These are phyloP conservation scores for Colletotrichum viniferum DNA, from an alignment of 2,329 filamentous ascomycete genomes.

Conservation along the genomic window DNA sequence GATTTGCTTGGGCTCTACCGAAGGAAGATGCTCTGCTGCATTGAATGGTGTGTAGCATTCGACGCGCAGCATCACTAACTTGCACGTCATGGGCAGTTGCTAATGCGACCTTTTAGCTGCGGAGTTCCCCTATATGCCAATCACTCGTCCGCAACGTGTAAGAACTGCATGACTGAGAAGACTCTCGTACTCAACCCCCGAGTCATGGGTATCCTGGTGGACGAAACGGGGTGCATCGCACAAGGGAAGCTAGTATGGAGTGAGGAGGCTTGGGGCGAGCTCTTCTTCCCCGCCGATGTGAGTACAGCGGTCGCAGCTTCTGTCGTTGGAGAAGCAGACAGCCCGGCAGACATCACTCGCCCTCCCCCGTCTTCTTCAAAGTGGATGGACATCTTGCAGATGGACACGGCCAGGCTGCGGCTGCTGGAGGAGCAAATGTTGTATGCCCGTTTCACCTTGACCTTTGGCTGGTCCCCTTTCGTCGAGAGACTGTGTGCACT, in stretches of 20 bases:
- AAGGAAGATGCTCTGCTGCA: slow-evolving; percentile 41
- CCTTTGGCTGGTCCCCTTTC: slow-evolving; percentile 56
- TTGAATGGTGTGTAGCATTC: slow-evolving; percentile 39
- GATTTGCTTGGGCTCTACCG: slow-evolving; percentile 33
- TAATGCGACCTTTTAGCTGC: slow-evolving; percentile 43
- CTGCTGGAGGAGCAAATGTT: slow-evolving; percentile 55
- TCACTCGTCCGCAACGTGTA: slow-evolving; percentile 38
- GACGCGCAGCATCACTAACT: neutral
- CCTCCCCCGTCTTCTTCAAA: slow-evolving; percentile 34
- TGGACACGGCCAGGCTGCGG: slow-evolving; percentile 43
- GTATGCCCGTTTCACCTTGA: slow-evolving; percentile 56
- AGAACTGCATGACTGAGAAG: slow-evolving; percentile 36
- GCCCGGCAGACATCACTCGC: neutral
- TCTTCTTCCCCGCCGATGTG: slow-evolving; percentile 28
- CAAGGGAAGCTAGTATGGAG: slow-evolving; percentile 59
- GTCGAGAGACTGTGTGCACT: slow-evolving; percentile 44
- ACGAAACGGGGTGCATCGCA: slow-evolving; percentile 61
- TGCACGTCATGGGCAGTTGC: neutral
- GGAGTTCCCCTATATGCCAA: slow-evolving; percentile 60
- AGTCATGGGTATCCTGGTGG: slow-evolving; percentile 42
- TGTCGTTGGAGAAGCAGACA: neutral
- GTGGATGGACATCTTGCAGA: slow-evolving; percentile 20
- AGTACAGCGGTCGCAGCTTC: neutral
- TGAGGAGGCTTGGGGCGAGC: slow-evolving; percentile 52
- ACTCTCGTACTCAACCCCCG: slow-evolving; percentile 42